Percentiles rank a stretch among this genome's conserved stretches.
These are phyloP conservation scores for Cylindrodendrum hubeiense DNA, from an alignment of 2,329 filamentous ascomycete genomes.

Conservation along the genomic window DNA sequence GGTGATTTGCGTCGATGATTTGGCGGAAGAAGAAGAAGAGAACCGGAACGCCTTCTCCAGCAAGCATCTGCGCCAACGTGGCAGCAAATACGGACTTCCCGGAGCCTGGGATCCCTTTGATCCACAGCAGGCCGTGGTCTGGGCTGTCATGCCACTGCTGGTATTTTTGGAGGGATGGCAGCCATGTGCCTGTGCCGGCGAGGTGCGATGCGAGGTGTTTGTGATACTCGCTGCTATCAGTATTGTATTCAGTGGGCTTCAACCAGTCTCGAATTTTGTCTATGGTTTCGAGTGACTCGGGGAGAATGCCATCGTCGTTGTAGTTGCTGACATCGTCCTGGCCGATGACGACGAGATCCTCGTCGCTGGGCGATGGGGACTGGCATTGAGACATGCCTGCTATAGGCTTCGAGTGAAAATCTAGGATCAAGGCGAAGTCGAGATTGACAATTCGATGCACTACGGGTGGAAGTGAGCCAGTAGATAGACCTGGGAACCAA, in stretches of 20 bases:
- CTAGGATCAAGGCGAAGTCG: slow-evolving; percentile 1
- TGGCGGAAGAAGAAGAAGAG: slow-evolving; percentile 54
- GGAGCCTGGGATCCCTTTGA: slow-evolving; percentile 51
- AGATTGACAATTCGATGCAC: not conserved
- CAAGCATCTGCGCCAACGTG: slow-evolving; percentile 31
- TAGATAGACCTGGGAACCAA: not conserved
- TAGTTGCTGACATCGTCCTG: slow-evolving; percentile 12
- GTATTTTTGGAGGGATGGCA: slow-evolving; percentile 15
- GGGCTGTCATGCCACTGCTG: slow-evolving; percentile 25
- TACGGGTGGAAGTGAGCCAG: not conserved
- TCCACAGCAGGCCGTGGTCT: slow-evolving; percentile 34
- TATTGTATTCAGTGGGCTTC: slow-evolving; percentile 41
- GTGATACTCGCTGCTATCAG: slow-evolving; percentile 38
- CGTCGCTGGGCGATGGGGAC: slow-evolving; percentile 15
- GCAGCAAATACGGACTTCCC: slow-evolving; percentile 51
- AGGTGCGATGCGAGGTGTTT: slow-evolving; percentile 38
- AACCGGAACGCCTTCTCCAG: slow-evolving; percentile 34
- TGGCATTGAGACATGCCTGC: not conserved
- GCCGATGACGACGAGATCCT: slow-evolving; percentile 26
- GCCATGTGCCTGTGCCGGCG: slow-evolving; percentile 31
- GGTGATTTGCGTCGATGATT: slow-evolving; percentile 50
- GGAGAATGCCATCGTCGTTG: not conserved
- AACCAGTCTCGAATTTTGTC: slow-evolving; percentile 44
- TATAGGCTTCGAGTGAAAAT: too few species aligned
- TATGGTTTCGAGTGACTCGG: not conserved